phyloP scores from a whole-genome alignment of 257 asterid species.

The Gynochthodes officinalis region DNA sequence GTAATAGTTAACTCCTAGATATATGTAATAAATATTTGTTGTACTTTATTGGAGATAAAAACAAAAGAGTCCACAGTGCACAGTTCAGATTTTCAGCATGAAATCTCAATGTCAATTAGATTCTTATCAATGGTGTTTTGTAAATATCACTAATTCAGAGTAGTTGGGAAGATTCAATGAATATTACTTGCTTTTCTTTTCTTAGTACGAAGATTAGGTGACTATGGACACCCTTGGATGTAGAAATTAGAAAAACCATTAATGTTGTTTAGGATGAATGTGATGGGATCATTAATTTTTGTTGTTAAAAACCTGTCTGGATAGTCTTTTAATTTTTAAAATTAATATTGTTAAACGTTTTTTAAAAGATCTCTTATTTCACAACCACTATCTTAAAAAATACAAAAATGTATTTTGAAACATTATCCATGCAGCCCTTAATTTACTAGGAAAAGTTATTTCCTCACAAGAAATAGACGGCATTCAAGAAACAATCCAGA shows the following conservation, averaged over 20 bases:
- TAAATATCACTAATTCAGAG: not conserved
- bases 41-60: too few species aligned
- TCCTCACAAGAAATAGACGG: not conserved
- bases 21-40: too few species aligned
- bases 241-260: not conserved
- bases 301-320: too few species aligned
- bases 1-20: not conserved
- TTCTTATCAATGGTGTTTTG: not conserved
- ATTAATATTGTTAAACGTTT: too few species aligned
- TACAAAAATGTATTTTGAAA: too few species aligned
- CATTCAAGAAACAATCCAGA: conserved; percentile 5
- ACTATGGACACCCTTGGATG: not conserved
- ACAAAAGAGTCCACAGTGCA: too few species aligned
- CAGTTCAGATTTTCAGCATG: not conserved
- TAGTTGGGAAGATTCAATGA: not conserved
- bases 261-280: not conserved
- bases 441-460: not conserved
- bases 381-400: too few species aligned
- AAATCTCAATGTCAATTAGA: not conserved
- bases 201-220: not conserved
- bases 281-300: not conserved
- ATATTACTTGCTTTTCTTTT: not conserved
- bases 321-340: too few species aligned
- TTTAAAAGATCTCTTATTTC: too few species aligned
- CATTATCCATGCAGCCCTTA: too few species aligned